Base-by-base conservation (phyloP, 2,329 filamentous ascomycete species). In the Trichoderma sp. region DNA sequence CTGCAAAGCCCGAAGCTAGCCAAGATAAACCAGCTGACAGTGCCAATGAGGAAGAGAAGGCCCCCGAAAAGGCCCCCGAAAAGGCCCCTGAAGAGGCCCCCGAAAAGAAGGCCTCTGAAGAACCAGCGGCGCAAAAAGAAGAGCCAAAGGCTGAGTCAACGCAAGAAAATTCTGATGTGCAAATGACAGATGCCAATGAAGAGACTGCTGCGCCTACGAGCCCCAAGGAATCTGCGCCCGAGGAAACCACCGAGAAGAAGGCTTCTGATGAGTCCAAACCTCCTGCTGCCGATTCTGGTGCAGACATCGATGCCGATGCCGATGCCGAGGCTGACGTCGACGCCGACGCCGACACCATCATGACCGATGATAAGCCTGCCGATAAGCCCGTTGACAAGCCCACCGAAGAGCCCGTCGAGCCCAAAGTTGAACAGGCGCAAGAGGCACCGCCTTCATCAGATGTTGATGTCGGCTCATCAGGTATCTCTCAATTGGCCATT, bases 401-500 rank as follows among this genome's bases (percentile, higher is more conserved):
- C 5, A 66, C 68, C 6, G 68, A 75, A n/a, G 72, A 75, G 46
- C 72, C 75, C 2, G 72, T 73, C 24, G 59, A 67, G 64, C 64
- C 39, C 37, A 69, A 68, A 11, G 52, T 70, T n/a, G 66, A 69
- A 26, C 71, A 73, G 39, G 59, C 70, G 5, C 46, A 68, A 14
- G 74, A 75, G 10, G 71, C 68, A n/a, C 70, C 70, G 1, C 74
- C 77, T 5, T 72, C 71, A 24, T 79, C 75, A 5, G 81, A 83
- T 30, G 74, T 76, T 30, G 79, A 79, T 49, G 71, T 79, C 4
- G 77, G 79, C 5, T 76, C 79, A 18, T 75, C 77, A 18, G 79
- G 78, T 70, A 74, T 82, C 63, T 82, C 80, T 2, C 78, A 82
- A 66, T 76, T 81, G 43, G 78, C 78, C 16, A 78, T 80, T 46